Evolutionary conservation across 2,329 filamentous ascomycete species (phyloP), one percentile per base, ranked within the genome.

Genomic region (Acrodontium crateriforme): DNA sequence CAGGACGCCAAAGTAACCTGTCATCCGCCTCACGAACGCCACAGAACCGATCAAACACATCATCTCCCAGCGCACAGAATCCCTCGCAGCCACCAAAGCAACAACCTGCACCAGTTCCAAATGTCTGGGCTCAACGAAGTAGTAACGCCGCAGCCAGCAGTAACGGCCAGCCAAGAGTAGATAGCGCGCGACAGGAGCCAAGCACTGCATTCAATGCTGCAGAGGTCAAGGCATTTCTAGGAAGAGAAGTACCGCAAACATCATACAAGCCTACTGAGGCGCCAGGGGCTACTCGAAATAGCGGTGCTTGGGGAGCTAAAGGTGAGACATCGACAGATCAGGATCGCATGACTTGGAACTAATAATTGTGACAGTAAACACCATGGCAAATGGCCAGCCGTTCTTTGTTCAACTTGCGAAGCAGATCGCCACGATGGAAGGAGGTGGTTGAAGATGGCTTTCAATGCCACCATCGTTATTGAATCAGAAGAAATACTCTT

Each of bases 321-420:
- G 45, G 57, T 57, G 41, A 29, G 44, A 38, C 18, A 10, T 19
- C 4, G n/a, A 5, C 13, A 22, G 20, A 12, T n/a, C 8, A 8
- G 12, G 21, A 19, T 31, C 8, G 18, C 18, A 22, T 8, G 8
- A 10, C n/a, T 12, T 4, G 20, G 13, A 22, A 20, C 16, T 23
- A 15, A 28, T 14, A n/a, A 8, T n/a, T 9, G 18, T n/a, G 4
- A 19, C 25, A 38, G 44, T 44, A 16, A 44, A 56, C 35, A 41
- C 52, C n/a, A 59, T 60, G 56, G 56, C 58, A 10, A 56, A 49
- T 18, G 54, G 55, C 16, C 55, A 60, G 37, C 50, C 56, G 34
- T 62, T 63, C 46, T 58, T 59, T 41, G 50, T 47, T 12, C 53
- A 59, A 32, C 49, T 63, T 25, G 55, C 55, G 39, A 62, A 62